Percentiles rank a stretch among this genome's conserved stretches.
phyloP scores from a whole-genome alignment of 805 yeast species.

The Yueomyces sp. region DNA sequence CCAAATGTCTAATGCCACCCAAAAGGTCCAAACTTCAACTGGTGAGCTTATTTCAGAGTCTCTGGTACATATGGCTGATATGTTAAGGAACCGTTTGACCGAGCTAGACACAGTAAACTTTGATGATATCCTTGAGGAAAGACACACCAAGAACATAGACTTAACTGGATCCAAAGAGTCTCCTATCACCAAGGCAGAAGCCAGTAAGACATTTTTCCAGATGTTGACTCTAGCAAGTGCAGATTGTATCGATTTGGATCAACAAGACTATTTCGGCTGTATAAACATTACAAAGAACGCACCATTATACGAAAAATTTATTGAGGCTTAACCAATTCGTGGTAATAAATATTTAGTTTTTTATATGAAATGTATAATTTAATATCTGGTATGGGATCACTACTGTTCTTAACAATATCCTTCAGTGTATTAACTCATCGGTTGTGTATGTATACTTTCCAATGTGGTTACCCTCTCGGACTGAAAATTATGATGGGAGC shows the following conservation, averaged over 20 bases:
- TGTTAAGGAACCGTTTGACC: conserved; percentile 9
- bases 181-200: conserved; percentile 12
- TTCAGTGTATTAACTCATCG: no score
- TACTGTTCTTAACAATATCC: no score
- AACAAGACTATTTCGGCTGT: conserved; percentile 45
- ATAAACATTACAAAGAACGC: conserved; percentile 39
- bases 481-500: no score
- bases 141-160: neutral
- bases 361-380: no score
- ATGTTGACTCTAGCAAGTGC: conserved; percentile 68
- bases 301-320: conserved; percentile 22
- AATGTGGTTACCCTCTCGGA: no score
- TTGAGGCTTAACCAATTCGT: conserved; percentile 1
- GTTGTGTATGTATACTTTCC: no score
- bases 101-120: conserved; percentile 7
- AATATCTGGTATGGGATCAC: no score
- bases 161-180: neutral
- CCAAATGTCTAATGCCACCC: conserved; percentile 1
- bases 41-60: conserved; percentile 17
- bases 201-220: conserved; percentile 51
- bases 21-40: conserved; percentile 7
- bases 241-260: conserved; percentile 53
- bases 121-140: conserved; percentile 4
- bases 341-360: neutral
- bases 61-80: conserved; percentile 18